Conservation (phyloP, 2,329 filamentous ascomycete genomes). For the Xylaria sp. region DNA sequence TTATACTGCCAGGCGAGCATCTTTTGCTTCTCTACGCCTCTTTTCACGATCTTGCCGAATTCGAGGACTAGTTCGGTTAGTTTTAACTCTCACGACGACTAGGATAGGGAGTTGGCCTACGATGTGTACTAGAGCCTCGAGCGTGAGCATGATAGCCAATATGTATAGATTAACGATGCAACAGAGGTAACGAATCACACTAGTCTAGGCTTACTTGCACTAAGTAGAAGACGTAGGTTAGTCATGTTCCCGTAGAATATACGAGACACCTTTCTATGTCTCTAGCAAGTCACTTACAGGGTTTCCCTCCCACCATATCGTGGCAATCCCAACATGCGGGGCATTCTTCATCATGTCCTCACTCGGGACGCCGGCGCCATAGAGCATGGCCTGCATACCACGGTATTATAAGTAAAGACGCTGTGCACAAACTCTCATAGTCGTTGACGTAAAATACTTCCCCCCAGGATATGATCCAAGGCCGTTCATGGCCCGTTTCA, state of each 20-base stretch:
- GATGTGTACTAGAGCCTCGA: slow-evolving; percentile 45
- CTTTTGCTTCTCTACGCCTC: slow-evolving; percentile 78
- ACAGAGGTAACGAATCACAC: neutral
- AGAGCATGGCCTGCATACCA: slow-evolving; percentile 82
- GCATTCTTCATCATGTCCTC: slow-evolving; percentile 87
- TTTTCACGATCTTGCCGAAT: slow-evolving; percentile 88
- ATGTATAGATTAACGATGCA: neutral
- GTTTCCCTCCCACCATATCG: slow-evolving; percentile 98
- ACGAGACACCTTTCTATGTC: neutral
- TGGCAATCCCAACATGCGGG: slow-evolving; percentile 90
- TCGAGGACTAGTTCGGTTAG: slow-evolving; percentile 73
- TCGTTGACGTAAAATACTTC: neutral
- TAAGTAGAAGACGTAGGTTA: slow-evolving; percentile 35
- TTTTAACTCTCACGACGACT: neutral
- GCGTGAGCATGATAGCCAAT: neutral
- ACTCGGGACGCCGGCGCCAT: slow-evolving; percentile 88
- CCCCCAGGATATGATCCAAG: neutral
- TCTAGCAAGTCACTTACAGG: slow-evolving; percentile 67
- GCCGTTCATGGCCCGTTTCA: neutral
- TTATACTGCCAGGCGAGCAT: slow-evolving; percentile 98
- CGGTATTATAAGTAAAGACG: neutral
- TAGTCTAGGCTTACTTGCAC: slow-evolving; percentile 47
- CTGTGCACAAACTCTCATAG: neutral
- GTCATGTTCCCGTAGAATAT: neutral
- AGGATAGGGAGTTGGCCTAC: slow-evolving; percentile 40